These are phyloP conservation scores for Sphaerostilbella broomeana DNA, from an alignment of 2,329 filamentous ascomycete genomes.

Conservation along the genomic window DNA sequence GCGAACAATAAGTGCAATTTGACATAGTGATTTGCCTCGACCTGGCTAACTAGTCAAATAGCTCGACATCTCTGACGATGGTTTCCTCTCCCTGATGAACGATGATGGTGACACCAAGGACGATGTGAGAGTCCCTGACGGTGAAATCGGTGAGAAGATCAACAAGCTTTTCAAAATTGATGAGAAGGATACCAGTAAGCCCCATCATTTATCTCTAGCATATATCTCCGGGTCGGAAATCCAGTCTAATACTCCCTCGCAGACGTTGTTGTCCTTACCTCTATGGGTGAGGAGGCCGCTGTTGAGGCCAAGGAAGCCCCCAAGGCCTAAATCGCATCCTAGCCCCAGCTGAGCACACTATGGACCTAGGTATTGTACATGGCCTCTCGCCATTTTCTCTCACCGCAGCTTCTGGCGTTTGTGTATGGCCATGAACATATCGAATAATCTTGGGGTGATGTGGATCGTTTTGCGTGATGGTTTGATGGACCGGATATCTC, in stretches of 20 bases:
- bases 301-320: conserved; percentile 94
- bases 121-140: conserved; percentile 88
- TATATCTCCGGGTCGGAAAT: not conserved
- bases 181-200: conserved; percentile 92
- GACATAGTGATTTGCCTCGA: conserved; percentile 8
- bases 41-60: conserved; percentile 32
- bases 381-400: conserved; percentile 19
- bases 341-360: conserved; percentile 15
- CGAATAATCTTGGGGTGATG: conserved; percentile 31
- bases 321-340: conserved; percentile 18
- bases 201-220: not conserved
- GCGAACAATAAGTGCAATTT: conserved; percentile 32
- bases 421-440: conserved; percentile 30
- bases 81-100: conserved; percentile 88
- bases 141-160: conserved; percentile 84
- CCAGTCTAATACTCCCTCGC: conserved; percentile 18
- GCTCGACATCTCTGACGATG: conserved; percentile 91
- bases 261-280: conserved; percentile 89
- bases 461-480: conserved; percentile 35
- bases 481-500: conserved; percentile 39
- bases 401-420: conserved; percentile 20
- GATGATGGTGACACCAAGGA: conserved; percentile 84
- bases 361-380: conserved; percentile 20
- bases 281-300: conserved; percentile 92
- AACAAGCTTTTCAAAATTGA: conserved; percentile 69